Evolutionary conservation across 345 rosid species (phyloP).

Genomic region (Lumnitzera racemosa): DNA sequence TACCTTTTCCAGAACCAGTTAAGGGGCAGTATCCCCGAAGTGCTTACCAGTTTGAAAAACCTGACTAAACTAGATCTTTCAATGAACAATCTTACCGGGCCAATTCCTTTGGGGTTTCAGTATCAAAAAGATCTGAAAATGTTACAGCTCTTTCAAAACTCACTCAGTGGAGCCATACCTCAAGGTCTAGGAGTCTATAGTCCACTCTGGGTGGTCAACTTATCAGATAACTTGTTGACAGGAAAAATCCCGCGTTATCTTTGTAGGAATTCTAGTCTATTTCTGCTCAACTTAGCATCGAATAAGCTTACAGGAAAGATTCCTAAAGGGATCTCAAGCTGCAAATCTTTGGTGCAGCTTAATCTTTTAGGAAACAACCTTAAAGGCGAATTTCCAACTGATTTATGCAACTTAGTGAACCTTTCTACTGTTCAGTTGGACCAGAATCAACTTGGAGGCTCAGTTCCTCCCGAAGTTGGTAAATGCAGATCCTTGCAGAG

Average conservation of each 20-base stretch:
- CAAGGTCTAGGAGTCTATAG: constrained; percentile 57
- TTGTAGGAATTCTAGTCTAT: constrained; percentile 44
- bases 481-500: constrained; percentile 59
- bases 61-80: constrained; percentile 79
- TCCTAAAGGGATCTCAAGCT: constrained; percentile 50
- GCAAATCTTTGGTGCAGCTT: constrained; percentile 62
- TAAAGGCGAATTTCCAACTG: constrained; percentile 53
- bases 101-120: constrained; percentile 70
- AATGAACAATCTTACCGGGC: constrained; percentile 58
- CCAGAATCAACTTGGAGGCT: constrained; percentile 62
- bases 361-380: constrained; percentile 52
- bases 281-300: constrained; percentile 54
- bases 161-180: constrained; percentile 62
- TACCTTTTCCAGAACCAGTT: constrained; percentile 75
- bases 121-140: constrained; percentile 39
- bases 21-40: constrained; percentile 60
- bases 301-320: constrained; percentile 67
- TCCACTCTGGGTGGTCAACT: constrained; percentile 71
- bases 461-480: constrained; percentile 61
- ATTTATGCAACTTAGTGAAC: constrained; percentile 52
- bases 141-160: constrained; percentile 80
- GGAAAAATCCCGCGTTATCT: constrained; percentile 66
- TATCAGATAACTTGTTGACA: constrained; percentile 52
- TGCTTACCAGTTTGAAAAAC: constrained; percentile 56
- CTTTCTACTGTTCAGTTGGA: constrained; percentile 62